These are phyloP conservation scores for Musa balbisiana DNA, from an alignment of 202 grass and related monocot species.

Conservation along the genomic window DNA sequence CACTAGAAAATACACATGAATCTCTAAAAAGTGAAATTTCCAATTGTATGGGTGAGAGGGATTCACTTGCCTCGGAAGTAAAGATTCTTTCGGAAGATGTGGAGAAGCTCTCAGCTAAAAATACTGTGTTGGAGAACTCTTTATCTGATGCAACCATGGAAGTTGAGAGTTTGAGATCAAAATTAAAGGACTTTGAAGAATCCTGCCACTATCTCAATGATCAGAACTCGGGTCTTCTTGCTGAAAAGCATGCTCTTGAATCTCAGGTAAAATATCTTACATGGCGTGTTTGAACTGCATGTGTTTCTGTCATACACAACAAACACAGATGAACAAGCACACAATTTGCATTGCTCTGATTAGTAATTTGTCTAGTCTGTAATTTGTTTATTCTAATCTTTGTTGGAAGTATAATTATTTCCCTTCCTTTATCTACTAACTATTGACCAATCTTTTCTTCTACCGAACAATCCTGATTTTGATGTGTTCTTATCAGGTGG, in stretches of 20 bases:
- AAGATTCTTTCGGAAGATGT: background rate
- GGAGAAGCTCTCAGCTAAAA: conserved; percentile 22
- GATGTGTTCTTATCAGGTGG: conserved; percentile 46
- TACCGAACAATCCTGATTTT: conserved; percentile 5
- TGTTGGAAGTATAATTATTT: background rate
- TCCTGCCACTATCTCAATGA: conserved; percentile 14
- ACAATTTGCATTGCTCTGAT: background rate
- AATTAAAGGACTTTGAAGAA: conserved; percentile 26
- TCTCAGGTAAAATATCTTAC: conserved; percentile 11
- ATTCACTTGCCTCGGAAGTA: conserved; percentile 61
- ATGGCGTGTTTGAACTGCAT: too few species aligned
- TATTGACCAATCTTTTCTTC: background rate
- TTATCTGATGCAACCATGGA: conserved; percentile 19
- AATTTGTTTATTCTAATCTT: background rate
- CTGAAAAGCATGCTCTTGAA: conserved; percentile 27
- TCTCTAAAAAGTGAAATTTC: conserved; percentile 23
- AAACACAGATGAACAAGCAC: background rate
- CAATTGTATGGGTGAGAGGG: conserved; percentile 50
- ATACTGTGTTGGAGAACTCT: background rate
- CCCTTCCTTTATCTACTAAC: background rate
- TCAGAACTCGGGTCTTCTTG: conserved; percentile 20
- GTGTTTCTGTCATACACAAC: background rate
- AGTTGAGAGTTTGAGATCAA: conserved; percentile 24
- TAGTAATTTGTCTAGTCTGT: too few species aligned
- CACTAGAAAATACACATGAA: conserved; percentile 2